Base-by-base conservation (phyloP, 2,329 filamentous ascomycete genomes). In the Cladosporium oxysporum region DNA sequence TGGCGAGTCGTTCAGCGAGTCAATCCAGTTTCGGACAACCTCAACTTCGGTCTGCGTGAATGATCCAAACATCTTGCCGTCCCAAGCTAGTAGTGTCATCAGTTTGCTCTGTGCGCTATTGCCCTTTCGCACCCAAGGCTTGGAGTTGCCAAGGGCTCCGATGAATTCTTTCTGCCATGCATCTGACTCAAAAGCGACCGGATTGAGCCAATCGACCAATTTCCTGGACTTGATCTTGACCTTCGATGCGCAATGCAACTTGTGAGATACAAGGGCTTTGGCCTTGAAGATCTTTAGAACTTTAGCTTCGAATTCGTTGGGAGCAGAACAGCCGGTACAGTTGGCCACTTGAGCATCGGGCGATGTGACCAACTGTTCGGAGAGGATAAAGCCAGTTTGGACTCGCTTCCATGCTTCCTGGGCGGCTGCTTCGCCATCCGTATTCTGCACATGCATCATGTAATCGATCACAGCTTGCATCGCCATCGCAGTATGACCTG, bases 401-500 rank as follows among this genome's bases (percentile, higher is more conserved):
- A 52, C 23, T 2, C 49, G 5, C 16, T 52, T 52, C 49, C 49
- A 52, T 5, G 49, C 16, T 16, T 29, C 23, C 7, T 52, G 49
- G 2, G 26, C 49, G 49, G 49, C 16, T 28, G 26, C 49, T 28
- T 52, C 49, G 12, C 26, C 49, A 2, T 23, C 26, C 12, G 49
- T 29, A 1, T 12, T 28, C 23, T 52, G 49, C 10, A 52, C 23
- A 16, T 52, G 49, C 7, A 8, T 5, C 49, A 52, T 52, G 49
- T 52, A 52, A 28, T 52, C 49, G n/a, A 52, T 16, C 6, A 52
- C 79, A 18, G 76, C 75, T 26, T 76, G 69, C 64, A 77, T 71
- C 1, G 82, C 81, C 78, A 85, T 84, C 2, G 80, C 80, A 14
- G 80, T 76, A 70, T 85, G 83, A 0, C 83, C 82, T 0, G 78